Base-by-base conservation (phyloP, 805 yeast species). In the Priceomyces medius region DNA sequence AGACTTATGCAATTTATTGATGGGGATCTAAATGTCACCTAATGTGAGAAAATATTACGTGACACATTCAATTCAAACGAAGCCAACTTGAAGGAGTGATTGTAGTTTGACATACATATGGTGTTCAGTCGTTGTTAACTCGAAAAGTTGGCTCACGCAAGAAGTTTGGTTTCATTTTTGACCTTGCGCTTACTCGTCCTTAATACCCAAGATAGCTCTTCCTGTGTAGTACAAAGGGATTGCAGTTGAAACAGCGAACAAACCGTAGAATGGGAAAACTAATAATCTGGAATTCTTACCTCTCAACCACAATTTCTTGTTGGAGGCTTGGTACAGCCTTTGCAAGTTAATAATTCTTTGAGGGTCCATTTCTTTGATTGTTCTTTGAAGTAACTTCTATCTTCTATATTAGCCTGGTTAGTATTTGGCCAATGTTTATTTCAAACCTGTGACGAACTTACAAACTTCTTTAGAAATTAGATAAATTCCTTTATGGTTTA, bases 181-280 rank as follows among this genome's bases (percentile, higher is more conserved):
- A 26, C 29, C 14, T 14, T 26, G 29, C 29, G 29, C 29, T 42
- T 49, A 49, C 37, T 51, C 59, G 34, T 50, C 83, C 73, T 84
- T 83, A 63, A 83, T 72, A 62, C 89, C 90, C 31, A 70, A 59
- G 49, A 77, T 57, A 53, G 93, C 93, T 73, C 89, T 81, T 54
- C 80, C 86, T 42, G 79, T 61, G 78, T 80, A 85, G 72, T 68
- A 78, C 53, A 83, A 71, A 46, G 93, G 84, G 46, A 78, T 76
- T 45, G 73, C 74, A 38, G 87, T 79, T 49, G 87, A 72, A 46
- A 83, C 74, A 42, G 86, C 70, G 65, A 86, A 82, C 46, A 81
- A 72, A 48, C 86, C 87, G 72, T 76, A 83, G 77, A 81, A 87
- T 60, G 95, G 95, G 69, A 81, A 82, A 51, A 86, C 76, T 61